A percentile compares a stretch with the other conserved stretches of the same genome.
Evolutionary conservation across 2,329 filamentous ascomycete species (phyloP).

Genomic region (Fusarium bactridioides): DNA sequence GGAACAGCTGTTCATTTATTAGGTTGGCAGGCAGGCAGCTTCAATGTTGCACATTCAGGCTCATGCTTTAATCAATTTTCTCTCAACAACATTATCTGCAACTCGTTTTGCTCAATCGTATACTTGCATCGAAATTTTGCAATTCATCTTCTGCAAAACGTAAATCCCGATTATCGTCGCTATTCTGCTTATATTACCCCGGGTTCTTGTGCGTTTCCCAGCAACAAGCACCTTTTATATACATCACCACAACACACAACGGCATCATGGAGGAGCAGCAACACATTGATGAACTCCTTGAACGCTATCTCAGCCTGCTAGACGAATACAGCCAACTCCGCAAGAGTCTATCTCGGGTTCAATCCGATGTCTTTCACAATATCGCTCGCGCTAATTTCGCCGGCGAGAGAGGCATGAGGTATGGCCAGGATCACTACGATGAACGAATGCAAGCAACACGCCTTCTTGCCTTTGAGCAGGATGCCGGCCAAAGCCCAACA

Average conservation of each 20-base stretch:
- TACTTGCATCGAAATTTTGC: neutral
- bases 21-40: constrained; percentile 14
- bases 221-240: neutral
- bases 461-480: constrained; percentile 45
- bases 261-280: constrained; percentile 42
- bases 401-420: constrained; percentile 68
- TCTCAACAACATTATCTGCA: neutral
- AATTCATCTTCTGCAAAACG: neutral
- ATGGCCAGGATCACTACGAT: constrained; percentile 76
- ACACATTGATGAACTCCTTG: constrained; percentile 69
- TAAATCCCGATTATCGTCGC: too few species aligned
- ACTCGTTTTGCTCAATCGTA: neutral
- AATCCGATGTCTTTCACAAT: constrained; percentile 64
- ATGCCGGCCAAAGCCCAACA: constrained; percentile 13
- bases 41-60: neutral
- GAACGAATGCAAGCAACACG: constrained; percentile 72
- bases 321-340: constrained; percentile 72
- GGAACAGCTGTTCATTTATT: constrained; percentile 1
- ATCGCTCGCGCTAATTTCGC: constrained; percentile 81
- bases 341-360: constrained; percentile 59
- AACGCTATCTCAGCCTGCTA: constrained; percentile 70
- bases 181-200: neutral
- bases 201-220: neutral
- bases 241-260: neutral
- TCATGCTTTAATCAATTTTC: neutral